Conservation (phyloP, 202 grass and related monocot species). For the Zizania palustris region DNA sequence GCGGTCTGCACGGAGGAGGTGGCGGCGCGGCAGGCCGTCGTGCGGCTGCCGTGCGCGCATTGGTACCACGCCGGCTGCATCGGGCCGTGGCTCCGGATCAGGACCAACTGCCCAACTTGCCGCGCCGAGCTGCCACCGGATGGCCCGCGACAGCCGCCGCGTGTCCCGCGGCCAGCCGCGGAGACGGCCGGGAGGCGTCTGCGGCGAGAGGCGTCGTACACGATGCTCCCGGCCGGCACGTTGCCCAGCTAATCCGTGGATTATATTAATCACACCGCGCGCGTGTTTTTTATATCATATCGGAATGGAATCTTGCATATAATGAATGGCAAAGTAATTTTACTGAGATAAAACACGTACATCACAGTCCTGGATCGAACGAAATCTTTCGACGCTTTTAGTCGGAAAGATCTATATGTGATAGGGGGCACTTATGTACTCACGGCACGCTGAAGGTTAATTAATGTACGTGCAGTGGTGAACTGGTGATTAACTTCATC, state of each 20-base stretch:
- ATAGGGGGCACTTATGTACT: neutral
- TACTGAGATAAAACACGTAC: neutral
- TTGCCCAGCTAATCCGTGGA: neutral
- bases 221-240: slow-evolving; percentile 22
- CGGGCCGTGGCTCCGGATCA: slow-evolving; percentile 45
- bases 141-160: neutral
- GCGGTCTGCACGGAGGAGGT: slow-evolving; percentile 58
- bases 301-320: too few relatives aligned
- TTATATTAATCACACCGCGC: too few relatives aligned
- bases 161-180: neutral
- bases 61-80: slow-evolving; percentile 57
- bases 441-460: neutral
- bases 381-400: neutral
- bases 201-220: slow-evolving; percentile 33
- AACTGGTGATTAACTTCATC: neutral
- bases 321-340: neutral
- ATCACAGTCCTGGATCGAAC: neutral
- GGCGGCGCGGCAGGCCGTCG: slow-evolving; percentile 15
- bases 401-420: neutral
- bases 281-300: too few relatives aligned
- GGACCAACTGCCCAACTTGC: slow-evolving; percentile 46
- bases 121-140: slow-evolving; percentile 23
- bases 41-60: slow-evolving; percentile 46
- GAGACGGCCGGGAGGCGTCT: neutral
- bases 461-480: neutral